phyloP scores from a whole-genome alignment of 2,329 filamentous ascomycete genomes.

The Calonectria hongkongensis region DNA sequence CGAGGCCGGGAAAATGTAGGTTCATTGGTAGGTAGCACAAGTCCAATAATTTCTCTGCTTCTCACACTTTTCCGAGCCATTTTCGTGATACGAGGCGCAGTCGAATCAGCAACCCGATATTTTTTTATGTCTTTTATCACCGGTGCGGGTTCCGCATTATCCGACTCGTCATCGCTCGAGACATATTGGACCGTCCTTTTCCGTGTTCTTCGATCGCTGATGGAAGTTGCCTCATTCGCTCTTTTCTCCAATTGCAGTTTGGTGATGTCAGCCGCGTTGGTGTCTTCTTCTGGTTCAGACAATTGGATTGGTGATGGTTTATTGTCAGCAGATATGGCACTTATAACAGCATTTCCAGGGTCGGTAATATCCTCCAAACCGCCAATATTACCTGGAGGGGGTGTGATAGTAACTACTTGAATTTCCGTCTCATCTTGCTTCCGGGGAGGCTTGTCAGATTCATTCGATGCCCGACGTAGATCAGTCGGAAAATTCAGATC shows the following conservation, averaged over 20 bases:
- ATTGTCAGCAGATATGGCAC: neutral
- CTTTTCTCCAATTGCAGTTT: neutral
- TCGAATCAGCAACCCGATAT: constrained; percentile 36
- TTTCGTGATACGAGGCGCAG: constrained; percentile 61
- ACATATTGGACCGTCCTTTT: constrained; percentile 6
- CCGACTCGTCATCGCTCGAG: constrained; percentile 34
- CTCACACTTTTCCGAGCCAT: constrained; percentile 66
- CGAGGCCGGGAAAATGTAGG: constrained; percentile 32
- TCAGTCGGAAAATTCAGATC: neutral
- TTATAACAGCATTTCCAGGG: neutral
- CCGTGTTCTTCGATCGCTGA: constrained; percentile 6
- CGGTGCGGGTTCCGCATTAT: neutral
- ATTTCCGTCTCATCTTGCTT: neutral
- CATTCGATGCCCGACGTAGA: neutral
- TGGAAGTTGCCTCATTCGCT: neutral
- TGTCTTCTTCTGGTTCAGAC: neutral
- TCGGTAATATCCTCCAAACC: neutral
- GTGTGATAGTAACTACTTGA: too few relatives aligned
- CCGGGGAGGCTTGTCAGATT: neutral
- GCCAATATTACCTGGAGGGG: neutral
- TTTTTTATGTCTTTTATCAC: constrained; percentile 16
- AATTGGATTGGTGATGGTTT: neutral
- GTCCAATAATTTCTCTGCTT: constrained; percentile 69
- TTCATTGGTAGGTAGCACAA: constrained; percentile 50
- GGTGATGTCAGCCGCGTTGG: neutral